Evolutionary conservation across 2,329 filamentous ascomycete genomes (phyloP).

Genomic region (Beauveria caledonica): DNA sequence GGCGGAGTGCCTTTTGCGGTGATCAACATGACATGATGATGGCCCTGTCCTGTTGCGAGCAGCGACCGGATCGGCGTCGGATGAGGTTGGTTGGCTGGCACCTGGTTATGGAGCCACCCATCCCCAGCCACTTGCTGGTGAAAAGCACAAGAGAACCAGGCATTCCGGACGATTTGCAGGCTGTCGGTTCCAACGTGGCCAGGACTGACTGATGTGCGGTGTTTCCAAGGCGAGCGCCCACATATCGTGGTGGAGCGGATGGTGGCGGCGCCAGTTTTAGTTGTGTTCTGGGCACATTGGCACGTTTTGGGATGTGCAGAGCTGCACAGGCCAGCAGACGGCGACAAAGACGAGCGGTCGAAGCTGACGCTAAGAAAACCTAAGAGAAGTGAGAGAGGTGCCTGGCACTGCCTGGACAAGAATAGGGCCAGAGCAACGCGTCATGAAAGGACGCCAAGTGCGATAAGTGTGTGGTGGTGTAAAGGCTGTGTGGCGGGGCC

Average conservation of each 20-base stretch:
- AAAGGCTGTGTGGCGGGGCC: conserved; percentile 11
- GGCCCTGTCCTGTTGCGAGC: conserved; percentile 1
- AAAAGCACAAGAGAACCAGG: not conserved
- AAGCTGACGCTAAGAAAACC: conserved; percentile 6
- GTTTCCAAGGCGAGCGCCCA: conserved; percentile 3
- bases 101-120: not conserved
- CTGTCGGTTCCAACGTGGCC: not conserved
- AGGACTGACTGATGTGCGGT: not conserved
- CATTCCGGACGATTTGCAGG: conserved; percentile 6
- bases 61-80: conserved; percentile 3
- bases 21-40: not conserved
- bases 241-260: not conserved
- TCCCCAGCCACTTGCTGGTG: not conserved
- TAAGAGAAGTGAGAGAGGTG: not conserved
- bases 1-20: not conserved
- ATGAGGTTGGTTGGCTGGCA: not conserved
- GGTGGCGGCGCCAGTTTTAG: not conserved
- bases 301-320: not conserved
- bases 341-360: not conserved
- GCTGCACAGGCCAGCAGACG: not conserved
- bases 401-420: not conserved
- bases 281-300: conserved; percentile 4
- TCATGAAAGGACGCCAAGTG: conserved; percentile 10
- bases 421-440: conserved; percentile 4
- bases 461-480: not conserved